Percentiles rank a stretch among this genome's conserved stretches.
Conservation (phyloP, 805 yeast species). For the Metschnikowia kofuensis region DNA sequence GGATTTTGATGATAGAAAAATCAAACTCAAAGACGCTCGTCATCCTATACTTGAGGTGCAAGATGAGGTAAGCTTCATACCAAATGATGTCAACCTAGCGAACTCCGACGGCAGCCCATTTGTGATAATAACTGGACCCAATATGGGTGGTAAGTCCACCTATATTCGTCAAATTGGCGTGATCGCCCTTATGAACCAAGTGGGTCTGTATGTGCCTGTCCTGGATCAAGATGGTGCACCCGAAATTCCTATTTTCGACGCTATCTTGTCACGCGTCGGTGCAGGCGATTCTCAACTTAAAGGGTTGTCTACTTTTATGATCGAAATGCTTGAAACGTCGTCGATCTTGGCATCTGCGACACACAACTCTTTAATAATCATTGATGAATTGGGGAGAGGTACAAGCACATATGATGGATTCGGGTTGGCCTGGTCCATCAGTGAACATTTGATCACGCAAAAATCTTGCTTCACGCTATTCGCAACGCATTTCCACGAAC, state of each 20-base stretch:
- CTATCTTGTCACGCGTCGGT: conserved; percentile 94
- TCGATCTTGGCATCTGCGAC: conserved; percentile 81
- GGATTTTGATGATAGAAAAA: conserved; percentile 38
- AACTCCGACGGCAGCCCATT: conserved; percentile 55
- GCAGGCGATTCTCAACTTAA: conserved; percentile 97
- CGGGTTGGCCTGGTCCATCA: conserved; percentile 96
- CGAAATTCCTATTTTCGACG: conserved; percentile 81
- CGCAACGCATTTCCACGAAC: conserved; percentile 97
- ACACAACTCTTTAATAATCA: conserved; percentile 72
- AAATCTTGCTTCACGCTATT: conserved; percentile 79
- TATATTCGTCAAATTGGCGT: conserved; percentile 89
- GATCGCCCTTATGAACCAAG: conserved; percentile 80
- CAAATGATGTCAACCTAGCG: conserved; percentile 77
- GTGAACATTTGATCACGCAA: conserved; percentile 73
- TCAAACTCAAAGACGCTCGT: conserved; percentile 69
- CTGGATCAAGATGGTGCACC: conserved; percentile 46
- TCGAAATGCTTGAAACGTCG: conserved; percentile 94
- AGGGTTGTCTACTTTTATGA: conserved; percentile 95
- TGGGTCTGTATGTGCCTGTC: conserved; percentile 87
- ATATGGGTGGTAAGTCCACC: conserved; percentile 97
- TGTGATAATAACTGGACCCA: conserved; percentile 88
- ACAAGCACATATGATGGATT: conserved; percentile 90
- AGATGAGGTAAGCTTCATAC: conserved; percentile 84
- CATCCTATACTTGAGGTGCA: conserved; percentile 95
- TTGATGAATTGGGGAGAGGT: conserved; percentile 96